These are phyloP conservation scores for Verticillium nubilum DNA, from an alignment of 2,329 filamentous ascomycete genomes.

Conservation along the genomic window DNA sequence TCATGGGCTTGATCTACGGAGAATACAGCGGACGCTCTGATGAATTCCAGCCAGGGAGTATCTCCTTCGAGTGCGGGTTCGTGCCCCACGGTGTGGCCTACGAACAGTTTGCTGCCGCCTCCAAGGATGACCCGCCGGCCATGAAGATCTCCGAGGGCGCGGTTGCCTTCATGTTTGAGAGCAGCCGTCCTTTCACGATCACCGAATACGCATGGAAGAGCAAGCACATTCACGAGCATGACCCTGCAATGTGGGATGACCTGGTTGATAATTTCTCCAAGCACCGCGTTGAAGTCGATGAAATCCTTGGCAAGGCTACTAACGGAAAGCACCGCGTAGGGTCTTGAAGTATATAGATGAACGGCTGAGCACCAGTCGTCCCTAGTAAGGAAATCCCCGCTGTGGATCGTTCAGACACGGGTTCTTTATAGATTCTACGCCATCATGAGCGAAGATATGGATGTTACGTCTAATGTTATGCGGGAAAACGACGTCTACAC, in stretches of 20 bases:
- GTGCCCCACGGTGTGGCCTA: conserved; percentile 60
- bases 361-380: too few species aligned
- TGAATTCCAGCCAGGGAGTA: conserved; percentile 53
- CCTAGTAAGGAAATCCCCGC: too few species aligned
- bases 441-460: conserved; percentile 17
- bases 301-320: conserved; percentile 26
- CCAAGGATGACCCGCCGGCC: conserved; percentile 47
- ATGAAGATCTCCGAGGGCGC: conserved; percentile 53
- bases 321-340: conserved; percentile 42
- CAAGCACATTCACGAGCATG: conserved; percentile 30
- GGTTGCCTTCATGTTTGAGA: conserved; percentile 67
- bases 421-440: too few species aligned
- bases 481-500: not conserved
- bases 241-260: conserved; percentile 48
- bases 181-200: conserved; percentile 49
- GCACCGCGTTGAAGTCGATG: conserved; percentile 20
- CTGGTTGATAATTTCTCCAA: conserved; percentile 46
- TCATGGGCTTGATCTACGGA: conserved; percentile 55
- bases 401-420: conserved; percentile 23
- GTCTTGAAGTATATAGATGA: too few species aligned
- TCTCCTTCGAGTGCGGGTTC: conserved; percentile 65
- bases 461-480: conserved; percentile 27
- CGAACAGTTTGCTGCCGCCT: conserved; percentile 49
- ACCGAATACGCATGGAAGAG: conserved; percentile 47
- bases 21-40: conserved; percentile 47